Evolutionary conservation across 352 stramenopile genomes (phyloP).

Genomic region (Globisporangium barbulae): DNA sequence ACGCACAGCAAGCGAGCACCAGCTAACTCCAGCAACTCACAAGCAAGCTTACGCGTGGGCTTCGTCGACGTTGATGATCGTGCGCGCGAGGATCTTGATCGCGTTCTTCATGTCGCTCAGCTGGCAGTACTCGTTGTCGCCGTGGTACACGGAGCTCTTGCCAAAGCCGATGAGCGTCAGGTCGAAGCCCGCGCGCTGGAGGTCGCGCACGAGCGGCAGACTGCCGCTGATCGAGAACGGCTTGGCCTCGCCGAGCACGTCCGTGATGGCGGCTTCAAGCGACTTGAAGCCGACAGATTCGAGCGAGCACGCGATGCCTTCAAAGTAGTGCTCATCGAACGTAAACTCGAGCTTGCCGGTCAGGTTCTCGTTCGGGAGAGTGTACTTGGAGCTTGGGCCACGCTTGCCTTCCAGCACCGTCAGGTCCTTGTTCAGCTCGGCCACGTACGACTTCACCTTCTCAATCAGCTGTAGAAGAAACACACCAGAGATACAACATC

Average conservation of each 20-base stretch:
- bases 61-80: slow-evolving; percentile 72
- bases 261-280: slow-evolving; percentile 67
- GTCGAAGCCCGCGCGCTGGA: slow-evolving; percentile 74
- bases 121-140: slow-evolving; percentile 90
- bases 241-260: slow-evolving; percentile 78
- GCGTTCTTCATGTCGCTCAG: slow-evolving; percentile 87
- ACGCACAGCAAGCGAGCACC: neutral
- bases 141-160: slow-evolving; percentile 87
- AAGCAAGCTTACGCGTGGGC: slow-evolving; percentile 16
- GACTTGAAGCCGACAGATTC: slow-evolving; percentile 89
- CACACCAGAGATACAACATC: slow-evolving; percentile 5
- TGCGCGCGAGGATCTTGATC: slow-evolving; percentile 81
- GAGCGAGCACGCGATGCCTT: slow-evolving; percentile 92
- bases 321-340: slow-evolving; percentile 76
- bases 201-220: slow-evolving; percentile 68
- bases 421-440: slow-evolving; percentile 85
- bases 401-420: slow-evolving; percentile 74
- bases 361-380: slow-evolving; percentile 72
- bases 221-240: slow-evolving; percentile 92
- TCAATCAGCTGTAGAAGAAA: slow-evolving; percentile 43
- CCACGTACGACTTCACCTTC: slow-evolving; percentile 83
- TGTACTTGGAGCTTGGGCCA: slow-evolving; percentile 91
- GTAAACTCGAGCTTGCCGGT: slow-evolving; percentile 86
- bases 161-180: slow-evolving; percentile 76
- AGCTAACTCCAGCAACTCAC: neutral